A percentile compares a stretch with the other conserved stretches of the same genome.
Conservation (phyloP, 257 asterid species). For the Scutellaria galericulata region DNA sequence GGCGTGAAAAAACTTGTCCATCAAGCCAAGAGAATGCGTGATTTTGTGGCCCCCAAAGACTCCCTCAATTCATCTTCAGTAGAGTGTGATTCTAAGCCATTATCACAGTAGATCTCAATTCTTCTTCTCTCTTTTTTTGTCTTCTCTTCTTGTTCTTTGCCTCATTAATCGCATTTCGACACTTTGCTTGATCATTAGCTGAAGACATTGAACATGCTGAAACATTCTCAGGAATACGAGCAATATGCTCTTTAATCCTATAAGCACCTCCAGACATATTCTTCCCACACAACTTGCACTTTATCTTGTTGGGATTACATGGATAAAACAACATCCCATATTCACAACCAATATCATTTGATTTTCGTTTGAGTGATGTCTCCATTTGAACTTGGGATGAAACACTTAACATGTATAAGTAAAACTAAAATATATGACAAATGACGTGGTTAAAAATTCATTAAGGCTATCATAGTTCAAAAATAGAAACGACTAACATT, state of each 20-base stretch:
- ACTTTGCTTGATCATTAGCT: background rate
- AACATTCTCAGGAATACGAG: background rate
- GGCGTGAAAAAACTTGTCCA: too few relatives aligned
- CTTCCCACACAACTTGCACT: slow-evolving; percentile 5
- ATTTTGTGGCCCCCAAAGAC: too few relatives aligned
- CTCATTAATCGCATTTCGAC: background rate
- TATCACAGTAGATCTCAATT: background rate
- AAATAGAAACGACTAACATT: too few relatives aligned
- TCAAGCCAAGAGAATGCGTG: too few relatives aligned
- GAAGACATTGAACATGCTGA: background rate
- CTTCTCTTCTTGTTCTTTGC: background rate
- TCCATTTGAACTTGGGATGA: too few relatives aligned
- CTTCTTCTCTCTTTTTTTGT: background rate
- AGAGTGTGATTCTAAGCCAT: too few relatives aligned
- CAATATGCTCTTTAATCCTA: background rate
- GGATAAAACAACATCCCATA: background rate
- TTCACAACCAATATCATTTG: background rate
- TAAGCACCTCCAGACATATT: background rate
- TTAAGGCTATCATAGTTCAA: too few relatives aligned
- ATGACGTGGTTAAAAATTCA: too few relatives aligned
- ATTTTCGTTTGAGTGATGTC: too few relatives aligned
- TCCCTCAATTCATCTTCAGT: too few relatives aligned
- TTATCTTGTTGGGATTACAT: background rate
- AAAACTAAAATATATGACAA: too few relatives aligned
- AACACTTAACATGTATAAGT: too few relatives aligned